phyloP scores from a whole-genome alignment of 2,329 filamentous ascomycete genomes.

The Akanthomyces dipterigenus region DNA sequence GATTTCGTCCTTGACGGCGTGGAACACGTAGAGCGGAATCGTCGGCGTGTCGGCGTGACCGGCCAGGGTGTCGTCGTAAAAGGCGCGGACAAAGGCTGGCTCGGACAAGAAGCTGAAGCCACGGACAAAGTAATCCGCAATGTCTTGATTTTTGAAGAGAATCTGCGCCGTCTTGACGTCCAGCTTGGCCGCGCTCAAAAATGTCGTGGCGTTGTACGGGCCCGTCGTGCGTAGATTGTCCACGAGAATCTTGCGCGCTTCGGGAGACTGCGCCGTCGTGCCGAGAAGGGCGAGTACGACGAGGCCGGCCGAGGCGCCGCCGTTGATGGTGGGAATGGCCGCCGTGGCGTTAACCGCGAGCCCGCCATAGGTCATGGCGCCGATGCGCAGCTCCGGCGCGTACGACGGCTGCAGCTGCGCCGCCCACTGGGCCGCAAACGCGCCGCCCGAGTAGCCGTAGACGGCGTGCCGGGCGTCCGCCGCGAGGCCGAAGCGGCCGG shows the following conservation, averaged over 20 bases:
- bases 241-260: not conserved
- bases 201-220: conserved; percentile 2
- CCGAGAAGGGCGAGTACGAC: conserved; percentile 17
- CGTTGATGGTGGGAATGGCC: conserved; percentile 29
- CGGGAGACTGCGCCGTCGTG: conserved; percentile 18
- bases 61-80: not conserved
- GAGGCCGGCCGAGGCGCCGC: conserved; percentile 17
- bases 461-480: conserved; percentile 31
- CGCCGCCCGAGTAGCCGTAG: conserved; percentile 53
- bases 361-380: conserved; percentile 43
- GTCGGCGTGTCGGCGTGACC: not conserved
- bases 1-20: not conserved
- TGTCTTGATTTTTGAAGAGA: not conserved
- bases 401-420: conserved; percentile 45
- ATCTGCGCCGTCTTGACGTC: not conserved
- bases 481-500: conserved; percentile 24
- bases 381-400: conserved; percentile 44
- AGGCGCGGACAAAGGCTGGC: not conserved
- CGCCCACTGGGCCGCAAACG: conserved; percentile 44
- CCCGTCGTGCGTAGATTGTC: conserved; percentile 5
- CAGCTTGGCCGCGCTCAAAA: conserved; percentile 2
- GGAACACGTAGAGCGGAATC: not conserved
- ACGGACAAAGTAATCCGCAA: conserved; percentile 7
- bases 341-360: conserved; percentile 33
- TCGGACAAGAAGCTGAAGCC: not conserved